Evolutionary conservation across 1,284 basidiomycete species (phyloP).

Genomic region (Gymnopus androsaceus): DNA sequence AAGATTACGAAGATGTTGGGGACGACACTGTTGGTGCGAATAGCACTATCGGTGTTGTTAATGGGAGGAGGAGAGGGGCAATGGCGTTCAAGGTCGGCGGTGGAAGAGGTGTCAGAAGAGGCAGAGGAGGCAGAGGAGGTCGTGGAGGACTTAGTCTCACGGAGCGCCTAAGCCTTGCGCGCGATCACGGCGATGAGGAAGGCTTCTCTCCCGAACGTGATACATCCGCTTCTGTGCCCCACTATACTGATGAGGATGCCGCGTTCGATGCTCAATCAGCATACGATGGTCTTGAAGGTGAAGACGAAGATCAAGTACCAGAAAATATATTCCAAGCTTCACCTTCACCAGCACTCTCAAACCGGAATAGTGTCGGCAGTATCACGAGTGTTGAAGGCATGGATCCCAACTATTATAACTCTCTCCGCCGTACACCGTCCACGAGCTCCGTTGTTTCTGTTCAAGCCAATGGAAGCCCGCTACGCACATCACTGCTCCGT

Average conservation of each 20-base stretch:
- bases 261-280: neutral
- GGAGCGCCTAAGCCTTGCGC: constrained; percentile 64
- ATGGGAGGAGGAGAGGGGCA: constrained; percentile 31
- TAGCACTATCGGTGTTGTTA: constrained; percentile 22
- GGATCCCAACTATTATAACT: constrained; percentile 81
- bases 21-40: constrained; percentile 30
- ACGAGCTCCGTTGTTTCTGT: constrained; percentile 49
- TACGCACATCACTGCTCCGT: constrained; percentile 55
- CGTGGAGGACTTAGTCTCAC: constrained; percentile 56
- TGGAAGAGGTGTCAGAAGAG: constrained; percentile 36
- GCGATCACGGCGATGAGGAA: constrained; percentile 53
- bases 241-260: constrained; percentile 42
- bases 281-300: constrained; percentile 23
- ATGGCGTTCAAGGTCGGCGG: constrained; percentile 41
- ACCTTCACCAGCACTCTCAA: constrained; percentile 11
- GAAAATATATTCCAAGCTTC: constrained; percentile 21
- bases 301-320: constrained; percentile 34
- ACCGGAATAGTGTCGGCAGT: constrained; percentile 11
- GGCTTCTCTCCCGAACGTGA: constrained; percentile 34
- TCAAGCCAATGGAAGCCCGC: constrained; percentile 46
- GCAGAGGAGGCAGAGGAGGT: constrained; percentile 45
- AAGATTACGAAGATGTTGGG: too few species aligned
- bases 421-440: constrained; percentile 63
- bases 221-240: constrained; percentile 52
- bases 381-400: constrained; percentile 74